Evolutionary conservation across 805 yeast genomes (phyloP).

Genomic region (Kodamaea kaohsiungensis): DNA sequence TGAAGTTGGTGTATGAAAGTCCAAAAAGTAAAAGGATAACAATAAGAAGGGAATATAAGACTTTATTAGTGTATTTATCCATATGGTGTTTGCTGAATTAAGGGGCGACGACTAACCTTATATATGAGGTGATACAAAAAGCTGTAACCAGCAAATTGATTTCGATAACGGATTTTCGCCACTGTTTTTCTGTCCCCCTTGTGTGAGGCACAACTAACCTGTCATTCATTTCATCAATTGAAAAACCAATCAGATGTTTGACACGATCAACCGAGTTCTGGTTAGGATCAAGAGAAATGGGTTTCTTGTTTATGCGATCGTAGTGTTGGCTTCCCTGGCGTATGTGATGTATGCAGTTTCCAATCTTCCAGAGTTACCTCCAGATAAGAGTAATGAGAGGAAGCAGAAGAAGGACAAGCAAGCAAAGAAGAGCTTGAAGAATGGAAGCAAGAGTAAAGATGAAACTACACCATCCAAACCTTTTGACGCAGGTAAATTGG

Average conservation of each 20-base stretch:
- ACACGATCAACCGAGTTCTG: conserved; percentile 32
- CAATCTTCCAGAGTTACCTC: conserved; percentile 14
- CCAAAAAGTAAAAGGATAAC: conserved; percentile 10
- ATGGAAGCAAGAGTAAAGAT: not conserved
- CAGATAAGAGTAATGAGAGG: conserved; percentile 8
- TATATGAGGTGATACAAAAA: conserved; percentile 3
- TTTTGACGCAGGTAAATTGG: conserved; percentile 5
- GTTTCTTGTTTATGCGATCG: conserved; percentile 33
- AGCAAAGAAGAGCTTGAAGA: not conserved
- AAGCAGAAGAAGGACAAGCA: conserved; percentile 1
- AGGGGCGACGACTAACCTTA: conserved; percentile 1
- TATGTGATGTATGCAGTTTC: conserved; percentile 27
- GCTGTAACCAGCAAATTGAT: conserved; percentile 3
- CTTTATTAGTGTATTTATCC: conserved; percentile 6
- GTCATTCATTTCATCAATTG: not conserved
- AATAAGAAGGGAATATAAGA: conserved; percentile 5
- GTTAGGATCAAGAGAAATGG: conserved; percentile 34
- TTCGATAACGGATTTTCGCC: conserved; percentile 7
- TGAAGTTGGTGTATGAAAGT: conserved; percentile 3
- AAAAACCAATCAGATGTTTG: conserved; percentile 7
- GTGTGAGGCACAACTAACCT: conserved; percentile 7
- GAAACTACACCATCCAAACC: not conserved
- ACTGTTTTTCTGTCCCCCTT: conserved; percentile 9
- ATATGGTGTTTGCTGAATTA: not conserved
- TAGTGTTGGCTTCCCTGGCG: conserved; percentile 30